Conservation (phyloP, 2,329 filamentous ascomycete species). For the Ceratocystis destructans region DNA sequence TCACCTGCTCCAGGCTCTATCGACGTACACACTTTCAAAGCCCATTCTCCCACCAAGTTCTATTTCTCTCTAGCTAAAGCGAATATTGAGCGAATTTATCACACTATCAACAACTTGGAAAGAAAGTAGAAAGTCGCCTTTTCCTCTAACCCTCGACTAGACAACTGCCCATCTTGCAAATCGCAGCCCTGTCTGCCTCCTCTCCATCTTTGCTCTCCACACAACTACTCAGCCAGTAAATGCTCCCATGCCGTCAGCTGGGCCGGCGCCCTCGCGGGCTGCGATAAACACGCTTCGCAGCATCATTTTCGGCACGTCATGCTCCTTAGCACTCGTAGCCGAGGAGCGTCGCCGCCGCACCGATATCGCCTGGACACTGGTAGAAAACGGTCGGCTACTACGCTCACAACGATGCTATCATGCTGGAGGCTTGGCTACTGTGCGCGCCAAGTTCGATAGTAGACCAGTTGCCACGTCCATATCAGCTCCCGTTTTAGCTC, state of each 20-base stretch:
- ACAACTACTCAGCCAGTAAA: not conserved
- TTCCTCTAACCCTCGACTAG: not conserved
- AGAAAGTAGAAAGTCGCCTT: not conserved
- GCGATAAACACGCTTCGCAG: conserved; percentile 42
- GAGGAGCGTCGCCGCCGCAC: conserved; percentile 45
- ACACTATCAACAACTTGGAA: not conserved
- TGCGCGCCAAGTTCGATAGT: conserved; percentile 16
- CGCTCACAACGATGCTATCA: conserved; percentile 19
- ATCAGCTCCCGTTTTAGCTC: not conserved
- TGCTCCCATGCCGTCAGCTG: conserved; percentile 31
- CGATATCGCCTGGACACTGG: conserved; percentile 35
- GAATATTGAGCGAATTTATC: too few relatives aligned
- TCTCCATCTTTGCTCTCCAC: not conserved
- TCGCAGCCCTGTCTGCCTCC: not conserved
- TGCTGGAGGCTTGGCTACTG: conserved; percentile 17
- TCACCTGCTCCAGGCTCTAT: too few relatives aligned
- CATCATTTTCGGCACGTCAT: conserved; percentile 43
- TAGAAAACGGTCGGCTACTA: conserved; percentile 33
- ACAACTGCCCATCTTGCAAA: not conserved
- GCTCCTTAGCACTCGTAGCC: conserved; percentile 40
- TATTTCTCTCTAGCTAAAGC: too few relatives aligned
- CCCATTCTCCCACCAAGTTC: too few relatives aligned
- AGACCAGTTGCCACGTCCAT: not conserved
- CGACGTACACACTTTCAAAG: too few relatives aligned
- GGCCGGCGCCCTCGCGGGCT: conserved; percentile 41